Base-by-base conservation (phyloP, 2,329 filamentous ascomycete genomes). In the Paracamarosporium sp. region DNA sequence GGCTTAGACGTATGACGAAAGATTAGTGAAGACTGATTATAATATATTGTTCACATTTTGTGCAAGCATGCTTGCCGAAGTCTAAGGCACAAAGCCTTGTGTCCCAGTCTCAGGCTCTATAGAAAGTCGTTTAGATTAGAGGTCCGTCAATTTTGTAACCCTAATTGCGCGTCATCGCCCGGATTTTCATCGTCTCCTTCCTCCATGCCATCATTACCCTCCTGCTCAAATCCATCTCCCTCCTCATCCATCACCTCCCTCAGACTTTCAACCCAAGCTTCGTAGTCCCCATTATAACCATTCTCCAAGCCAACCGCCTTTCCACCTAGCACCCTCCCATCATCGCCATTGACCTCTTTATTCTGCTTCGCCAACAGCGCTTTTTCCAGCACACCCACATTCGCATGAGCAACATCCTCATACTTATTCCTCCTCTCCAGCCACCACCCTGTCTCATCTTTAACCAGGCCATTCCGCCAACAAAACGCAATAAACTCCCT, bases 401-500 rank as follows among this genome's bases (percentile, higher is more conserved):
- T 68, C 9, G 41, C 46, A 38, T 52, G 51, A 25, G 24, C 43
- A 31, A 12, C 27, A 15, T 44, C 24, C n/a, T 20, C 27, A 12
- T 27, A 27, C 22, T n/a, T 48, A n/a, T 36, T n/a, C 45, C 12
- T 15, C 27, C 13, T 43, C 31, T 25, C 27, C 43, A 9, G n/a
- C 60, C 52, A 59, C 36, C 60, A 20, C 12, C 53, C 59, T 15
- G 38, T n/a, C 15, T 63, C 56, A 43, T 66, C 66, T 20, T 53
- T 33, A 15, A 73, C 67, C 60, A 77, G 63, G 5, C 69, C 72
- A 57, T 79, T 79, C 38, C 79, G 60, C 46, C 59, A 61, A 61
- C 78, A 79, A 61, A 79, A 79, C 6, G 62, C 65, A 54, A 80
- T 38, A 53, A 76, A 79, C 8, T 59, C 59, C 22, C 60, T 57